Conservation (phyloP, 306 rosid species). For the Crataegus laevigata region DNA sequence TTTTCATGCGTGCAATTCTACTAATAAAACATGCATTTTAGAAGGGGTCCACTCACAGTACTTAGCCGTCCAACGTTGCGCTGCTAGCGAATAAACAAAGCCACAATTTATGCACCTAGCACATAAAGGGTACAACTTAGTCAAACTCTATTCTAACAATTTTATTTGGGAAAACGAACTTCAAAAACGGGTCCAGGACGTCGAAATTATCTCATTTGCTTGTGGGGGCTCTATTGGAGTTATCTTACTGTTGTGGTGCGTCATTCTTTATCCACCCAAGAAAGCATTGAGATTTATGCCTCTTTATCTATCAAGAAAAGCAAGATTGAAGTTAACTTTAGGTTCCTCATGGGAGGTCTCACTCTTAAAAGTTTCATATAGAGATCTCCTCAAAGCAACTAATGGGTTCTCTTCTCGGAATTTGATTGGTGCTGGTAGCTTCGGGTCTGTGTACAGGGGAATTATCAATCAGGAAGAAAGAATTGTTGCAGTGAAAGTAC, state of each 20-base stretch:
- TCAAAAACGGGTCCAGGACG: too few relatives aligned
- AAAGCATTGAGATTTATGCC: not conserved
- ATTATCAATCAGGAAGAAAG: not conserved
- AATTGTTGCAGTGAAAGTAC: conserved; percentile 23
- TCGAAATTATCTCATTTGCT: not conserved
- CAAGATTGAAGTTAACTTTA: not conserved
- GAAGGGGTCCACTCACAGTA: too few relatives aligned
- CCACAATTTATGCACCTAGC: too few relatives aligned
- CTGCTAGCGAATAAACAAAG: too few relatives aligned
- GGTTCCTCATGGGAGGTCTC: not conserved
- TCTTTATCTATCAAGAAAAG: not conserved
- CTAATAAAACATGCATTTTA: too few relatives aligned
- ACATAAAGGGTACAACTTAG: too few relatives aligned
- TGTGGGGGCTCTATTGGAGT: not conserved
- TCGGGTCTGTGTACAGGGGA: conserved; percentile 27
- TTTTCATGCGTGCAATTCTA: too few relatives aligned
- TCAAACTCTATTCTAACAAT: too few relatives aligned
- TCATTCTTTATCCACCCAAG: not conserved
- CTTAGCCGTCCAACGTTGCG: too few relatives aligned
- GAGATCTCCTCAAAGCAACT: conserved; percentile 23
- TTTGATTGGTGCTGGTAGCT: conserved; percentile 25
- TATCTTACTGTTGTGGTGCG: not conserved
- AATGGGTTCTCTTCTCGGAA: conserved; percentile 20
- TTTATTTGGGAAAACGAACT: too few relatives aligned
- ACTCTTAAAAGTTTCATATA: conserved; percentile 17